These are phyloP conservation scores for Citrullus colocynthis DNA, from an alignment of 306 rosid genomes.

Conservation along the genomic window DNA sequence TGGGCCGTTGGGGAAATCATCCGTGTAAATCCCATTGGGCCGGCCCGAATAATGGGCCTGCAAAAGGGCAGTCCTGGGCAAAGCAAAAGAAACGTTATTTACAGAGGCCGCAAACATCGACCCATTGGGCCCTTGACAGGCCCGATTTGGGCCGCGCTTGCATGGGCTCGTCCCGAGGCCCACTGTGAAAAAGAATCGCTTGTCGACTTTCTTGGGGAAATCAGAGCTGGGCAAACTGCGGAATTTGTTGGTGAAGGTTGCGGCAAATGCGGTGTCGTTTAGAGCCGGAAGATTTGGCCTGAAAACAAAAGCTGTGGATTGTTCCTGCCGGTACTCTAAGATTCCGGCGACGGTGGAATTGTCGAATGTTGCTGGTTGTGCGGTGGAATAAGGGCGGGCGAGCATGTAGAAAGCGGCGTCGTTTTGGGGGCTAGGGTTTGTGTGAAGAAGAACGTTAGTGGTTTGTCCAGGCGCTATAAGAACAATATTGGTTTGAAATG, in stretches of 20 bases:
- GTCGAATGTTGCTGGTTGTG: constrained; percentile 47
- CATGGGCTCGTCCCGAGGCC: constrained; percentile 57
- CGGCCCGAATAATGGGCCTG: constrained; percentile 43
- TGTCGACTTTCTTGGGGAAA: constrained; percentile 52
- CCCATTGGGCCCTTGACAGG: constrained; percentile 58
- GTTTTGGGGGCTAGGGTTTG: constrained; percentile 37
- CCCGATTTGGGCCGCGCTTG: constrained; percentile 15
- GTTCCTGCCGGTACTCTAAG: constrained; percentile 35
- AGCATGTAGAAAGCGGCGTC: constrained; percentile 44
- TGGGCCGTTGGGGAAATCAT: constrained; percentile 29
- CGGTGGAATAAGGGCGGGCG: constrained; percentile 43
- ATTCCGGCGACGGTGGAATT: constrained; percentile 56
- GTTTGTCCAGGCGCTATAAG: constrained; percentile 60
- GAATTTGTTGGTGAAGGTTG: constrained; percentile 27
- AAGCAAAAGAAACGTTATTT: constrained; percentile 41
- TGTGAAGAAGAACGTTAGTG: constrained; percentile 44
- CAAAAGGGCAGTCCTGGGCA: constrained; percentile 43
- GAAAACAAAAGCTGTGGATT: constrained; percentile 18
- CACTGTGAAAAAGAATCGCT: constrained; percentile 41
- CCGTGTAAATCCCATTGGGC: constrained; percentile 30
- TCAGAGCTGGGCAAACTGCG: constrained; percentile 22
- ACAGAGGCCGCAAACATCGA: constrained; percentile 62
- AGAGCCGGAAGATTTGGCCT: constrained; percentile 40
- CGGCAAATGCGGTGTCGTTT: constrained; percentile 51
- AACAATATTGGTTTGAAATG: constrained; percentile 10